Conservation (phyloP, 164 flowering plant species). For the Cinnamomum chago region DNA sequence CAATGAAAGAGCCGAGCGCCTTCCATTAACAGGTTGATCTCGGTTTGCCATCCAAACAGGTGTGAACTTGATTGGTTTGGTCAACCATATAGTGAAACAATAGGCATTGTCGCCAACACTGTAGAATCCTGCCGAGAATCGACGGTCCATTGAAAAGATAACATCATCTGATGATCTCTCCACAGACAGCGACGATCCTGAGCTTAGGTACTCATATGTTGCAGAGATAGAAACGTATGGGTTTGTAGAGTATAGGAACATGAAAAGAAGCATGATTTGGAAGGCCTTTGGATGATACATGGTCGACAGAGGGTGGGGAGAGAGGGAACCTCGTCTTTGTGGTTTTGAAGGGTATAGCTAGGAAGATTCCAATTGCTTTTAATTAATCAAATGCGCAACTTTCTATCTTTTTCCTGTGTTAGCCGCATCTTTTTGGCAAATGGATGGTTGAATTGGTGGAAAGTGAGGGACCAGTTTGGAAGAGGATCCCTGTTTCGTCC, state of each 20-base stretch:
- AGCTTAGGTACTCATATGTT: background rate
- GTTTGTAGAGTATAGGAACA: background rate
- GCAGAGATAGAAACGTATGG: background rate
- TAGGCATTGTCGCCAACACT: conserved; percentile 29
- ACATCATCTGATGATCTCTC: conserved; percentile 15
- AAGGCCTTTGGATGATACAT: background rate
- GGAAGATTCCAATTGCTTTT: no score
- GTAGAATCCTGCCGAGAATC: conserved; percentile 28
- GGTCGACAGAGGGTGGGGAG: background rate
- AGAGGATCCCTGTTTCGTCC: no score
- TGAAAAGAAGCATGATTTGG: background rate
- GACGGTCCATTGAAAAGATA: conserved; percentile 17
- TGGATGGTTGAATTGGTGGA: no score
- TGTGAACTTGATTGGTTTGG: background rate
- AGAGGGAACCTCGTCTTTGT: no score
- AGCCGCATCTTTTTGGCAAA: no score
- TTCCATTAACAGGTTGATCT: conserved; percentile 19
- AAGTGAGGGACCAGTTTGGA: no score
- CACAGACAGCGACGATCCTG: conserved; percentile 21
- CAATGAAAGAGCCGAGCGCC: conserved; percentile 7
- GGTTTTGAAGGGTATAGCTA: no score
- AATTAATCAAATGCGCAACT: no score
- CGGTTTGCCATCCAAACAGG: conserved; percentile 25
- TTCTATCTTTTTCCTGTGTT: no score
- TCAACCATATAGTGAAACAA: conserved; percentile 17